Evolutionary conservation across 441 rosid species (phyloP), one percentile per base, ranked within the genome.

Genomic region (Erodium trifolium): DNA sequence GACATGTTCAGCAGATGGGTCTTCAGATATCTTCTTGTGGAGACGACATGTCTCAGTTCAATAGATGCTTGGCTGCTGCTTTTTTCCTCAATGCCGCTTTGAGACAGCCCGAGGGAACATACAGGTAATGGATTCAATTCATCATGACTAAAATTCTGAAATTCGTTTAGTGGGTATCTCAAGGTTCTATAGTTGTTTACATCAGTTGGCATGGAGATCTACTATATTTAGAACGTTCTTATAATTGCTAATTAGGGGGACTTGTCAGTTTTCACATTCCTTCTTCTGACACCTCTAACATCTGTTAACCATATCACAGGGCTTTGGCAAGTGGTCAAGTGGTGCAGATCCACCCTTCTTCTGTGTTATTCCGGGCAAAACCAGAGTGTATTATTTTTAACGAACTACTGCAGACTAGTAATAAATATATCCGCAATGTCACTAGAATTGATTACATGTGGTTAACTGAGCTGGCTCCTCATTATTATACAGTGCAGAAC

Each of bases 31-130:
- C 91, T 74, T 89, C 99, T 63, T 89, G 97, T 59, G 95, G 95
- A 31, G 88, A 85, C 31, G 96, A 89, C 77, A 74, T 78, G 75
- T 85, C 88, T 76, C 90, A 83, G 81, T 89, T 88, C 70, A 88
- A 89, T 57, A 88, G 89, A 82, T 93, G 98, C 82, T 93, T 93
- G 31, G 87, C 93, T 27, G 88, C 96, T 68, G 83, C 97, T 8
- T 93, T 93, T 82, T 93, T 93, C 83, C 90, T 91, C 66, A 89
- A 88, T 77, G 97, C 98, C 18, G 97, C 96, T 67, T 74, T 85
- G 82, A 91, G 84, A 82, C 97, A 93, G 77, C 87, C 95, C 11
- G 95, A 88, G 23, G 92, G 92, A 19, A 82, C 83, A 63, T 93
- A 91, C 86, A 89, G 95, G 98, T 93, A 72, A 3, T 47, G 10